Evolutionary conservation across 1,284 basidiomycete genomes (phyloP).

Genomic region (Stereum hirsutum): DNA sequence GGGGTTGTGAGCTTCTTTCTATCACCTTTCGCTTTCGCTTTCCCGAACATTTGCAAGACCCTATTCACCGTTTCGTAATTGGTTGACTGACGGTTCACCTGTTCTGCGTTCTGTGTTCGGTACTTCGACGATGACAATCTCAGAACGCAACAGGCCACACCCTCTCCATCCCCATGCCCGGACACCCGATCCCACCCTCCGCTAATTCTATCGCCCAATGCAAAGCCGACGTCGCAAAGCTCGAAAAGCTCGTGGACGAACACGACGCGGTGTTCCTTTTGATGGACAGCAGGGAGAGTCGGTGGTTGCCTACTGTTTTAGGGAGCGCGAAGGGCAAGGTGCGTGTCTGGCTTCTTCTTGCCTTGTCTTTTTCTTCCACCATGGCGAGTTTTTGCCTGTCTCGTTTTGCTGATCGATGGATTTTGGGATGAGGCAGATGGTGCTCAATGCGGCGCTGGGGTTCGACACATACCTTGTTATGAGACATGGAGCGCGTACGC

Average conservation of each 20-base stretch:
- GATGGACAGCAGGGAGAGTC: conserved; percentile 96
- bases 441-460: conserved; percentile 92
- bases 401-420: no score
- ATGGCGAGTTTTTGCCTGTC: background rate
- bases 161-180: conserved; percentile 93
- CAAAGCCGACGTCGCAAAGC: conserved; percentile 55
- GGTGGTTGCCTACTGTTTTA: conserved; percentile 92
- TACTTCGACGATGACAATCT: background rate
- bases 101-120: background rate
- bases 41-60: background rate
- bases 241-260: conserved; percentile 72
- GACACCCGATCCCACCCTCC: conserved; percentile 77
- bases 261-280: conserved; percentile 91
- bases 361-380: background rate
- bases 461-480: conserved; percentile 97
- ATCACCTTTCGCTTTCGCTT: background rate
- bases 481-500: conserved; percentile 77
- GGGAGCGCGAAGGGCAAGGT: conserved; percentile 81
- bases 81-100: no score
- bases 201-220: conserved; percentile 44
- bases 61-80: background rate
- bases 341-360: no score
- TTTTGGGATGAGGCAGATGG: conserved; percentile 42
- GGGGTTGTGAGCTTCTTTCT: conserved; percentile 62
- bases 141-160: conserved; percentile 74